phyloP scores from a whole-genome alignment of 73 alveolate genomes.

The Paraurostyla sp. region DNA sequence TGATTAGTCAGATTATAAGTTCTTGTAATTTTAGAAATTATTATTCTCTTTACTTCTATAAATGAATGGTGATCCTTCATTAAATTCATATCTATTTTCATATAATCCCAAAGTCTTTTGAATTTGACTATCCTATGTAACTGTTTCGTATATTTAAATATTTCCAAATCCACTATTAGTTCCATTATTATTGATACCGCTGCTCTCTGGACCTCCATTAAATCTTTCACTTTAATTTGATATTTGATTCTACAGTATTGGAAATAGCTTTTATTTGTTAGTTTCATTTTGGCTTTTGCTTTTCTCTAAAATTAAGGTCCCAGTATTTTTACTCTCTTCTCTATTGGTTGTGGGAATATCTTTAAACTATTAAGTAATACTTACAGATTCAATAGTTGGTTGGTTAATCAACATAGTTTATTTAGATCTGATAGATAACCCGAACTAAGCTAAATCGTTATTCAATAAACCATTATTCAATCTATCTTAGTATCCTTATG shows the following conservation, averaged over 20 bases:
- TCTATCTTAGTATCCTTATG: neutral
- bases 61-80: conserved; percentile 45
- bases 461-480: neutral
- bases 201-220: too few relatives aligned
- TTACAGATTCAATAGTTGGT: neutral
- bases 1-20: neutral
- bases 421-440: neutral
- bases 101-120: neutral
- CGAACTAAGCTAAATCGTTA: neutral
- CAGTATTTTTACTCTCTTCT: too few relatives aligned
- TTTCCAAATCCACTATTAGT: neutral
- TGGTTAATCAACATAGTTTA: neutral
- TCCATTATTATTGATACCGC: too few relatives aligned
- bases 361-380: neutral
- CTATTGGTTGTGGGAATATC: too few relatives aligned
- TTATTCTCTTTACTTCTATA: conserved; percentile 2
- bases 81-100: conserved; percentile 23
- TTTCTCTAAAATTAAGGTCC: too few relatives aligned
- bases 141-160: neutral
- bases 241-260: too few relatives aligned
- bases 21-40: neutral
- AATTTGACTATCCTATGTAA: neutral
- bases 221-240: too few relatives aligned
- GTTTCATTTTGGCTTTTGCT: too few relatives aligned
- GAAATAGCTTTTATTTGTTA: too few relatives aligned